Conservation (phyloP, 2,329 filamentous ascomycete genomes). For the Ophiobolus disseminans region DNA sequence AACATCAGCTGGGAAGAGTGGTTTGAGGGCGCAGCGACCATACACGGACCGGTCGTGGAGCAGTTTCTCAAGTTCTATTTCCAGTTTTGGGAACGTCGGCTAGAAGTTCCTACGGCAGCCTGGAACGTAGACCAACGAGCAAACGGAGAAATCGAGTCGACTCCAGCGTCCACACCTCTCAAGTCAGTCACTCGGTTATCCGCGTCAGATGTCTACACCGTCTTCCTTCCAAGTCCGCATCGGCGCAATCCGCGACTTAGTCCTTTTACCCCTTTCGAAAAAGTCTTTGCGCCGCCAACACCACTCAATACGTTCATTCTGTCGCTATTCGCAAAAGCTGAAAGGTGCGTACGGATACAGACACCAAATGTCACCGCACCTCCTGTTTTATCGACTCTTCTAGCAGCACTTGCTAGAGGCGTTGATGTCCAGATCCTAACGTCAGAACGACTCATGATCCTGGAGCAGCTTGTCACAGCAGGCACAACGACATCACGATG, state of each 20-base stretch:
- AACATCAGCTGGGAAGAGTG: slow-evolving; percentile 89
- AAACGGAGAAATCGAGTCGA: not conserved
- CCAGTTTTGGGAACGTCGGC: slow-evolving; percentile 67
- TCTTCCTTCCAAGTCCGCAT: slow-evolving; percentile 77
- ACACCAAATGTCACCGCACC: slow-evolving; percentile 79
- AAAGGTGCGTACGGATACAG: slow-evolving; percentile 69
- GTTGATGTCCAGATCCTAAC: slow-evolving; percentile 73
- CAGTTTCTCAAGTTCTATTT: slow-evolving; percentile 72
- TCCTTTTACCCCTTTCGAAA: slow-evolving; percentile 40
- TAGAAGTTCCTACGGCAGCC: slow-evolving; percentile 11
- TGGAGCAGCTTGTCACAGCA: slow-evolving; percentile 82
- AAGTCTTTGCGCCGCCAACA: slow-evolving; percentile 67
- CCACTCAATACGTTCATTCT: slow-evolving; percentile 72
- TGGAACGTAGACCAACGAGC: not conserved
- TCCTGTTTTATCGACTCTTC: slow-evolving; percentile 67
- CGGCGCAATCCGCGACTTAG: slow-evolving; percentile 71
- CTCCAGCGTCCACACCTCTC: slow-evolving; percentile 4
- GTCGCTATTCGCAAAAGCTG: slow-evolving; percentile 65
- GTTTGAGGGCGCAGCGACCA: slow-evolving; percentile 78
- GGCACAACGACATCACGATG: slow-evolving; percentile 75
- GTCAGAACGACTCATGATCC: slow-evolving; percentile 72
- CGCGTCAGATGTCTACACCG: slow-evolving; percentile 54
- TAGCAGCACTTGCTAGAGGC: slow-evolving; percentile 68
- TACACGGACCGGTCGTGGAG: slow-evolving; percentile 67
- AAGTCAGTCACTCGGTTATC: slow-evolving; percentile 9